Evolutionary conservation across 1,139 yeast genomes (phyloP).

Genomic region (Casaregolazyma suthepensis): DNA sequence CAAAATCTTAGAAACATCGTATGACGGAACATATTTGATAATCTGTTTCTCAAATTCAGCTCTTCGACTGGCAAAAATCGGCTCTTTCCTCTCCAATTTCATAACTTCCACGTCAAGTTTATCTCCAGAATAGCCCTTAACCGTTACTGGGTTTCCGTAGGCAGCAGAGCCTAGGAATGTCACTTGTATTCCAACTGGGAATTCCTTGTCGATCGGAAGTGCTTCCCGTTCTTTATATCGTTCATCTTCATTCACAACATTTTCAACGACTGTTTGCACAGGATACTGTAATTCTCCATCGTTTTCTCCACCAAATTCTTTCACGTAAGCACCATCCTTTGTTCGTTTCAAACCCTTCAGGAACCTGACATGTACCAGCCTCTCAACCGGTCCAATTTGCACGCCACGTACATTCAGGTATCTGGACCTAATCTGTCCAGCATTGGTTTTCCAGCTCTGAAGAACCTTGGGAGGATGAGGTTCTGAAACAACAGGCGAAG

Average conservation of each 20-base stretch:
- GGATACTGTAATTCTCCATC: slow-evolving; percentile 50
- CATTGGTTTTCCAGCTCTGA: slow-evolving; percentile 38
- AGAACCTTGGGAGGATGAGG: slow-evolving; percentile 37
- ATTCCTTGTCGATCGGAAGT: slow-evolving; percentile 72
- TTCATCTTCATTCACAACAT: slow-evolving; percentile 64
- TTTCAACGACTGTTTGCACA: slow-evolving; percentile 70
- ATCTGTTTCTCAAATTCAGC: slow-evolving; percentile 51
- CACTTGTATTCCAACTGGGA: slow-evolving; percentile 64
- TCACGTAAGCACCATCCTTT: slow-evolving; percentile 68
- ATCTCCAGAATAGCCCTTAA: slow-evolving; percentile 49
- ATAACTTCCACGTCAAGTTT: slow-evolving; percentile 34
- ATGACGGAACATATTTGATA: slow-evolving; percentile 60
- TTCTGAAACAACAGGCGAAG: slow-evolving; percentile 2
- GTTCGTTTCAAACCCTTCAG: slow-evolving; percentile 76
- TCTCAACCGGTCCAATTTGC: slow-evolving; percentile 46
- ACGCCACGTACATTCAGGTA: slow-evolving; percentile 54
- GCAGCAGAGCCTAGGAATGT: slow-evolving; percentile 85
- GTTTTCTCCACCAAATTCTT: slow-evolving; percentile 45
- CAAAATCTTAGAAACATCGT: slow-evolving; percentile 55
- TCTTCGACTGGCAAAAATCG: slow-evolving; percentile 40
- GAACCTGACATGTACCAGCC: slow-evolving; percentile 61
- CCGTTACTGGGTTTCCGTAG: slow-evolving; percentile 77
- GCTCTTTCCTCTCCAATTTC: slow-evolving; percentile 26
- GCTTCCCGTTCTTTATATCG: slow-evolving; percentile 73
- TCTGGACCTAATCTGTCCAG: slow-evolving; percentile 30